Percentiles rank a stretch among this genome's conserved stretches.
Evolutionary conservation across 2,329 filamentous ascomycete genomes (phyloP).

Genomic region (Cordyceps sp.): DNA sequence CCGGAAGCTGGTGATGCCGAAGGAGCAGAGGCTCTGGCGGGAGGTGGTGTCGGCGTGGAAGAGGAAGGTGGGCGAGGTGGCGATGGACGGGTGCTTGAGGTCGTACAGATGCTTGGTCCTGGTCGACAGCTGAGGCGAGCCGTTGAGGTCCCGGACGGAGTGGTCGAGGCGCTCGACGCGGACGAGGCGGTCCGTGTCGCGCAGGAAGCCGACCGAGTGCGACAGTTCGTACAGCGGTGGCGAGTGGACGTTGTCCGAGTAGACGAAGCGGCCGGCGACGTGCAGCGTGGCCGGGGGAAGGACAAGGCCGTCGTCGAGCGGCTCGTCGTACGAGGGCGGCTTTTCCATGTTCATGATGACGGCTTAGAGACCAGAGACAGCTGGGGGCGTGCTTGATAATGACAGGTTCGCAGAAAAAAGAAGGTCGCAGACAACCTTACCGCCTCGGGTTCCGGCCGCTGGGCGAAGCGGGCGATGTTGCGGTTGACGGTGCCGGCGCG

Average conservation of each 20-base stretch:
- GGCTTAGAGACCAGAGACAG: neutral
- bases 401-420: too few relatives aligned
- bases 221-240: constrained; percentile 19
- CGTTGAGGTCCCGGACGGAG: constrained; percentile 7
- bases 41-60: constrained; percentile 16
- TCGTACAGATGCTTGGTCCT: constrained; percentile 17
- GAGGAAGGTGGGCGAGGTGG: constrained; percentile 12
- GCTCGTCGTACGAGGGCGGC: constrained; percentile 8
- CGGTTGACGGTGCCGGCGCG: too few relatives aligned
- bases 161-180: constrained; percentile 15
- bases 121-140: constrained; percentile 9
- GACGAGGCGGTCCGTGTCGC: constrained; percentile 14
- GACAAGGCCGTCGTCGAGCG: constrained; percentile 3
- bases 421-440: too few relatives aligned
- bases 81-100: constrained; percentile 14
- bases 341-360: constrained; percentile 1
- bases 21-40: constrained; percentile 11
- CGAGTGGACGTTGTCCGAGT: constrained; percentile 11
- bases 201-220: constrained; percentile 15
- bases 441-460: too few relatives aligned
- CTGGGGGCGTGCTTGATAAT: too few relatives aligned
- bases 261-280: constrained; percentile 16
- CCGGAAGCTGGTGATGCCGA: constrained; percentile 13
- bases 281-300: constrained; percentile 15
- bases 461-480: too few relatives aligned